Evolutionary conservation across 305 asterid genomes (phyloP).

Genomic region (Fraxinus floribunda): DNA sequence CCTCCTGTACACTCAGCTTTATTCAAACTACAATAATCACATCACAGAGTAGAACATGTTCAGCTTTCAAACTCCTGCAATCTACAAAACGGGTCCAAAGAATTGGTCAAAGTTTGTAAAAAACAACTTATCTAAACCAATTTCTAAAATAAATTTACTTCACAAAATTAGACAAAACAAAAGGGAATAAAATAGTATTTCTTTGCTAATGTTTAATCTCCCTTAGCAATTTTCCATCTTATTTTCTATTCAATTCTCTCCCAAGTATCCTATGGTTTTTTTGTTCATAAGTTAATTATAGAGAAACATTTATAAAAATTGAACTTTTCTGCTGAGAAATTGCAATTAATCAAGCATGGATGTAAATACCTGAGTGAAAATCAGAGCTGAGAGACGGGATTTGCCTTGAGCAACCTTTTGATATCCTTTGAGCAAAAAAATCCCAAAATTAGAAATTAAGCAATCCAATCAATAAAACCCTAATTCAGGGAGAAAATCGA

Average conservation of each 20-base stretch:
- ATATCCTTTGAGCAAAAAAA: slow-evolving; percentile 43
- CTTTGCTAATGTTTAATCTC: not conserved
- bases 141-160: not conserved
- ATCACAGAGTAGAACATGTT: not conserved
- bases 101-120: not conserved
- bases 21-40: not conserved
- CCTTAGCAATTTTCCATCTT: not conserved
- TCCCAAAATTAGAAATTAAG: slow-evolving; percentile 2
- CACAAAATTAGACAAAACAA: slow-evolving; percentile 2
- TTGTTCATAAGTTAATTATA: not conserved
- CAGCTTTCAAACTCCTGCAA: not conserved
- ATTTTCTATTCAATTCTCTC: not conserved
- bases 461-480: not conserved
- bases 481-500: not conserved
- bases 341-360: not conserved
- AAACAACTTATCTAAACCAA: not conserved
- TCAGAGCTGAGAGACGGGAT: slow-evolving; percentile 54
- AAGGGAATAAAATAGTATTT: not conserved
- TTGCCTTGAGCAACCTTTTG: slow-evolving; percentile 66
- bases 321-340: not conserved
- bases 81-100: not conserved
- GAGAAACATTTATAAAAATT: not conserved
- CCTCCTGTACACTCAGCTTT: too few relatives aligned
- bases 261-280: not conserved
- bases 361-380: slow-evolving; percentile 59